Conservation (phyloP, 1,284 basidiomycete genomes). For the Irpex rosettiformis region DNA sequence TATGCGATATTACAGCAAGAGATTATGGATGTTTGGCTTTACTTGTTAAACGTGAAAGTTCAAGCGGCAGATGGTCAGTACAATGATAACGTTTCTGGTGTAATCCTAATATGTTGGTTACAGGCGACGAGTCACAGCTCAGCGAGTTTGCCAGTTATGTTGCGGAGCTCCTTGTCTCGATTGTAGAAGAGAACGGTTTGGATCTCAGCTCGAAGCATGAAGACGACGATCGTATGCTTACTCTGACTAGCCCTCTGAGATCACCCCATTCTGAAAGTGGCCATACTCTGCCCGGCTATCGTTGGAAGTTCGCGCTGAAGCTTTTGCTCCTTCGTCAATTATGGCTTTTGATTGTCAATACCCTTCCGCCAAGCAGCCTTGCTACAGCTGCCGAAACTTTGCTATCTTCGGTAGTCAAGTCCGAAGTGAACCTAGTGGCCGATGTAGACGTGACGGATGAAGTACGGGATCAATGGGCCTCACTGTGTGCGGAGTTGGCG, state of each 20-base stretch:
- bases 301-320: slow-evolving; percentile 43
- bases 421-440: slow-evolving; percentile 44
- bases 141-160: slow-evolving; percentile 39
- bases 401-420: slow-evolving; percentile 43
- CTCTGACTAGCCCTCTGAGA: slow-evolving; percentile 19
- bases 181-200: slow-evolving; percentile 51
- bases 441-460: slow-evolving; percentile 37
- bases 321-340: slow-evolving; percentile 50
- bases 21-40: slow-evolving; percentile 39
- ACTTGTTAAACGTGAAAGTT: slow-evolving; percentile 38
- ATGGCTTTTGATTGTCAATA: slow-evolving; percentile 44
- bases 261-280: slow-evolving; percentile 4
- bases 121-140: slow-evolving; percentile 29
- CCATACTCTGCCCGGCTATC: slow-evolving; percentile 18
- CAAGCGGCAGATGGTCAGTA: slow-evolving; percentile 24
- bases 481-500: slow-evolving; percentile 50
- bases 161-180: slow-evolving; percentile 40
- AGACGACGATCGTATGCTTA: slow-evolving; percentile 14
- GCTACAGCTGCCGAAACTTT: slow-evolving; percentile 45
- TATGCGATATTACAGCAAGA: slow-evolving; percentile 27
- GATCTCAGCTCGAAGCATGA: slow-evolving; percentile 37
- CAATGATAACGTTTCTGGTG: neutral
- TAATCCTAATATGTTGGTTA: slow-evolving; percentile 5
- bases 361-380: slow-evolving; percentile 36
- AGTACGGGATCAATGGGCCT: slow-evolving; percentile 51